Conservation (phyloP, 225 moss, liverwort and hornwort species). For the Thuidium tamariscinum region DNA sequence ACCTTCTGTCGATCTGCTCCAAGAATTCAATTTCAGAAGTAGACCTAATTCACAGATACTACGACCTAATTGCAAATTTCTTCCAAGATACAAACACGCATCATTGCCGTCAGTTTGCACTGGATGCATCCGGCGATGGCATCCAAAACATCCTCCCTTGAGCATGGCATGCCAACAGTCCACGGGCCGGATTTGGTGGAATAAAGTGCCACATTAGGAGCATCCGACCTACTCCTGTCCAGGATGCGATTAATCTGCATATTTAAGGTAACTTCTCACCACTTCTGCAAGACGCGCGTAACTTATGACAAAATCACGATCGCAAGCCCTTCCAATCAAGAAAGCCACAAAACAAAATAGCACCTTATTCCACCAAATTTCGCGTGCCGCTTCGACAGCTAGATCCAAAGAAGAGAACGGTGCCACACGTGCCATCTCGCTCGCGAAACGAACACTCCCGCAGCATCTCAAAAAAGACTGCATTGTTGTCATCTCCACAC, state of each 20-base stretch:
- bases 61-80: not conserved
- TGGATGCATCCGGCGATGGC: not conserved
- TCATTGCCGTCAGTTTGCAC: not conserved
- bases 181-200: not conserved
- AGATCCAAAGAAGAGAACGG: constrained; percentile 60
- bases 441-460: constrained; percentile 58
- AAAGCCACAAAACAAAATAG: not conserved
- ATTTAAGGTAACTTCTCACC: not conserved
- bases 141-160: not conserved
- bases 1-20: not conserved
- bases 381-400: constrained; percentile 47
- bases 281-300: not conserved
- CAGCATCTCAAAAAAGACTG: constrained; percentile 54
- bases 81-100: not conserved
- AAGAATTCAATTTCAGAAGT: not conserved
- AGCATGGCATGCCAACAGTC: not conserved
- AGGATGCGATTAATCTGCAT: not conserved
- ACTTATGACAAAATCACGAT: not conserved
- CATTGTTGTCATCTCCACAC: constrained; percentile 5
- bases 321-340: not conserved
- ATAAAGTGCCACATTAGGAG: not conserved
- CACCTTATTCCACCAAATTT: constrained; percentile 83
- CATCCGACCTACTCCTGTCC: not conserved
- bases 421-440: constrained; percentile 38
- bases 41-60: not conserved